phyloP scores from a whole-genome alignment of 495 filamentous ascomycete species.

The Trichoderma gamsii region DNA sequence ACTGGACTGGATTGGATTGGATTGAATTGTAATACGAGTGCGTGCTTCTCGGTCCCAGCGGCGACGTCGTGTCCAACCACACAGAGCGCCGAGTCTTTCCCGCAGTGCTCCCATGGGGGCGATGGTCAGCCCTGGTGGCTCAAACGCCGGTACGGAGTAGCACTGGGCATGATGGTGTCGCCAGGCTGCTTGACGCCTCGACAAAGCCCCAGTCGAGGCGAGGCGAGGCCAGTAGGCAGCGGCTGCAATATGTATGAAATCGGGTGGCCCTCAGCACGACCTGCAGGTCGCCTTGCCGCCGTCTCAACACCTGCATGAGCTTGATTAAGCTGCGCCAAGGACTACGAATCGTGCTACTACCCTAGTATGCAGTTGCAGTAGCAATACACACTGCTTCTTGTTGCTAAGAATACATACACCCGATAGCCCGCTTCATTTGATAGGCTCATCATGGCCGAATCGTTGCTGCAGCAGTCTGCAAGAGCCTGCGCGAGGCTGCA shows the following conservation, averaged over 20 bases:
- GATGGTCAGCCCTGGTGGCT: no score
- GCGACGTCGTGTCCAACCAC: no score
- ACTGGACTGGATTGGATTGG: no score
- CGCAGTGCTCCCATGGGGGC: no score
- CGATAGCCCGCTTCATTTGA: not conserved
- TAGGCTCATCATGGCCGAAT: not conserved
- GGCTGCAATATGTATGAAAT: not conserved
- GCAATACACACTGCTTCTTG: not conserved
- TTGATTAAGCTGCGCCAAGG: not conserved
- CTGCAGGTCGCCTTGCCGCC: constrained; percentile 11
- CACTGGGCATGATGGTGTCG: not conserved
- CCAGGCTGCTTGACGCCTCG: not conserved
- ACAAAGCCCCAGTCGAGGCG: not conserved
- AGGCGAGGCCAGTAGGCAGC: not conserved
- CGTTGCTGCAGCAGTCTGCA: not conserved
- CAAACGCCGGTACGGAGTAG: no score
- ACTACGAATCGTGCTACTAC: no score
- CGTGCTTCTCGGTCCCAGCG: no score
- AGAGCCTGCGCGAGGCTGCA: constrained; percentile 6
- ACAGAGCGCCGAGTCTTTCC: no score
- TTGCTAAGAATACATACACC: not conserved
- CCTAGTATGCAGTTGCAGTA: not conserved
- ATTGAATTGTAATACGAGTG: no score
- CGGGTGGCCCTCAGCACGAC: not conserved
- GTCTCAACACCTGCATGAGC: not conserved